Evolutionary conservation across 371 early-diverging fungal genomes (phyloP), one percentile per base, ranked within the genome.

Genomic region (Circinella umbellata): DNA sequence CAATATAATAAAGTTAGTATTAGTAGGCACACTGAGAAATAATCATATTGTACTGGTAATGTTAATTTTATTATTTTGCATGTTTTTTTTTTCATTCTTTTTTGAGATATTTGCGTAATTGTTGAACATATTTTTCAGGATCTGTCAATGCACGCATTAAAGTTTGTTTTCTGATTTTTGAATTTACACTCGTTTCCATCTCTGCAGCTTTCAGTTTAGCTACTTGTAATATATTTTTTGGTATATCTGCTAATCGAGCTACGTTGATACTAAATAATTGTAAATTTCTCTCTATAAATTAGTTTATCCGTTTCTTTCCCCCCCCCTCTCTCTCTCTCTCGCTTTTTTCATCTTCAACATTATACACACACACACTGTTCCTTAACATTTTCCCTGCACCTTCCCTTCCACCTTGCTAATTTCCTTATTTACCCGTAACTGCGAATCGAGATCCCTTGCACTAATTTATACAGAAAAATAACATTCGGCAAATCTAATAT

Each of bases 391-490:
- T 66, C 18, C 54, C 27, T 27, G 27, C 27, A 5, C 37, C 14
- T 51, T 34, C 37, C 14, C 60, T 34, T 35, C 51, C 35, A 18
- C 57, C 36, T 61, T 42, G 55, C 35, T 35, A 17, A 34, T 37
- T 7, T 17, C 14, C 36, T 13, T 10, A 55, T 80, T 69, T 84
- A 91, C 90, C 92, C 96, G 70, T 92, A 96, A 54, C 93, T 92
- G 63, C 86, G 81, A 15, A 77, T 64, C 0, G 94, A 93, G 0
- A 93, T 84, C 0, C 99, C 98, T 4, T 85, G 79, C 0, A 83
- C 88, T 9, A 97, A 79, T 74, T 94, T 95, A 81, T 97, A 97
- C 73, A 96, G 77, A 80, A 98, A 98, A 6, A 94, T 87, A 46
- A 97, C 83, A 42, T 77, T 49, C 63, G 78, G 57, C 67, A 68